Base-by-base conservation (phyloP, 306 rosid genomes). In the Arachis hypogaea region DNA sequence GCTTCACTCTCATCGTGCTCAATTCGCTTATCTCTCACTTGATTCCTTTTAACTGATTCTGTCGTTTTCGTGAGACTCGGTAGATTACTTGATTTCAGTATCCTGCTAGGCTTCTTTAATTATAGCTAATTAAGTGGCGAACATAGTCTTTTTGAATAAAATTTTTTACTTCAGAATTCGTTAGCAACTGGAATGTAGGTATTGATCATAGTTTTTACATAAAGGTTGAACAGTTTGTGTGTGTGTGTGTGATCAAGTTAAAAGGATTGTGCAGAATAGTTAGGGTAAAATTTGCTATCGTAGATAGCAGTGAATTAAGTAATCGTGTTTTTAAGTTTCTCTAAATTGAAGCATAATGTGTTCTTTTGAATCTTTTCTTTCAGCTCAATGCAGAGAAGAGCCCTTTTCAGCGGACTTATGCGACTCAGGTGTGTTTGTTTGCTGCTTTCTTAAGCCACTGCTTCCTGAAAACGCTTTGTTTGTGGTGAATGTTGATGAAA, bases 401-500 rank as follows among this genome's bases (percentile, higher is more conserved):
- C 87, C 99, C 99, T 5, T 95, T 92, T 84, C 99, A 92, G 78
- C 89, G 99, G 72, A 92, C 98, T 72, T 95, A 95, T 83, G 99
- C 99, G 38, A 63, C 89, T 82, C 99, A 95, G 98, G 99, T 95
- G 68, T 61, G 80, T 43, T 66, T 77, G 9, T 75, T 68, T 75
- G 28, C 66, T 80, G 73, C 59, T 22, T 22, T 22, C 28, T 22
- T 22, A 22, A 52, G 59, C 64, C 11, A 59, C 45, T n/a, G 8
- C 30, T 64, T 59, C 51, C 55, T 5, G 18, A 11, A 16, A 41
- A 12, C 14, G 58, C 56, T 22, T 22, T 68, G 51, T 40, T 59
- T 41, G 58, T 42, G 40, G 44, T 10, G 11, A 59, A 10, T 51
- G 50, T 68, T 50, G 59, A 43, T 40, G 66, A 7, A 66, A n/a